These are phyloP conservation scores for Tetragonia tetragonoides DNA, from an alignment of 148 eudicot species.

Conservation along the genomic window DNA sequence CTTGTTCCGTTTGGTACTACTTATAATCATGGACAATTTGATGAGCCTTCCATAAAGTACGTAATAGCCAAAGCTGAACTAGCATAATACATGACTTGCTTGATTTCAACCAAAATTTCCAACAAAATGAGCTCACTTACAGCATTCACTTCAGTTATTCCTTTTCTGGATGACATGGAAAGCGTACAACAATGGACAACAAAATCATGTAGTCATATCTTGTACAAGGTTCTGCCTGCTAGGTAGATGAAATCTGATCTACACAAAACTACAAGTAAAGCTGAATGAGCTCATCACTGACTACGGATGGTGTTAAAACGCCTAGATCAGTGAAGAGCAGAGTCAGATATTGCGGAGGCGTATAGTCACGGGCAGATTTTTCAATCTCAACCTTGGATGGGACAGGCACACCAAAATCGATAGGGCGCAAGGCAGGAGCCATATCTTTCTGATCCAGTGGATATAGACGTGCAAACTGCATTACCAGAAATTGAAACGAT, in stretches of 20 bases:
- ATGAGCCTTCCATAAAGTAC: too few relatives aligned
- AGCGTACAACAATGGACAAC: neutral
- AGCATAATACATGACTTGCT: neutral
- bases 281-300: slow-evolving; percentile 95
- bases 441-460: slow-evolving; percentile 97
- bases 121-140: slow-evolving; percentile 7
- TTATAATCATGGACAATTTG: too few relatives aligned
- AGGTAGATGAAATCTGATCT: neutral
- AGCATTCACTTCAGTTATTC: neutral
- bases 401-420: slow-evolving; percentile 94
- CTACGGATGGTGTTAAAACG: slow-evolving; percentile 88
- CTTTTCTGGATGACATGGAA: neutral
- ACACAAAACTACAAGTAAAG: slow-evolving; percentile 53
- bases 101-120: neutral
- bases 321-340: slow-evolving; percentile 93
- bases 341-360: slow-evolving; percentile 92
- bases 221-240: neutral
- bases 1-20: too few relatives aligned
- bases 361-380: slow-evolving; percentile 91
- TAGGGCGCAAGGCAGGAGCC: slow-evolving; percentile 92
- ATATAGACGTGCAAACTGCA: slow-evolving; percentile 96
- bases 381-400: slow-evolving; percentile 95
- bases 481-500: neutral
- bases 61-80: too few relatives aligned
- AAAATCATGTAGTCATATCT: neutral